Percentiles rank a stretch among this genome's conserved stretches.
These are phyloP conservation scores for Pleurotus platypus DNA, from an alignment of 768 basidiomycete species.

Conservation along the genomic window DNA sequence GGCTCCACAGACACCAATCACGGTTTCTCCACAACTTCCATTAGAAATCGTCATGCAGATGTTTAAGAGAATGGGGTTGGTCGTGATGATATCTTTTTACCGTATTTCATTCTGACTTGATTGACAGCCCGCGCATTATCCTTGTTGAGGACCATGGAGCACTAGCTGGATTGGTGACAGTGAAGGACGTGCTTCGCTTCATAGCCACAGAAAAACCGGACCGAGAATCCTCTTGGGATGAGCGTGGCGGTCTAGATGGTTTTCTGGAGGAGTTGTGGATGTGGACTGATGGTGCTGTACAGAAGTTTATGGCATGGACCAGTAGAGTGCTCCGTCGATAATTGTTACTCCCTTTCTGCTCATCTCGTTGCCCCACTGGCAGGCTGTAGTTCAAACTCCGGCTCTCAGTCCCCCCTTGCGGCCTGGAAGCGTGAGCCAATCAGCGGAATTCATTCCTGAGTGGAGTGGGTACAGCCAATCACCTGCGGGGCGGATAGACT, in stretches of 20 bases:
- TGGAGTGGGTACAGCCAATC: conserved; percentile 8
- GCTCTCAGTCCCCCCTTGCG: background rate
- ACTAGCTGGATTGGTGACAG: conserved; percentile 84
- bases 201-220: conserved; percentile 60
- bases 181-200: conserved; percentile 93
- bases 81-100: conserved; percentile 11
- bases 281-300: conserved; percentile 38
- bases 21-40: conserved; percentile 87
- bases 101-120: background rate
- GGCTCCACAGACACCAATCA: conserved; percentile 77
- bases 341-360: conserved; percentile 7
- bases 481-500: background rate
- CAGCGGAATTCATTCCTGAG: background rate
- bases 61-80: conserved; percentile 97
- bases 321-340: conserved; percentile 31
- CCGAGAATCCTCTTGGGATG: conserved; percentile 54
- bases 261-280: conserved; percentile 60
- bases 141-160: conserved; percentile 85
- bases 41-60: conserved; percentile 97
- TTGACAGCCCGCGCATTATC: conserved; percentile 86
- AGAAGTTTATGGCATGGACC: conserved; percentile 34
- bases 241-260: conserved; percentile 62
- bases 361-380: background rate
- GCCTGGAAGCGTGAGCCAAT: background rate
- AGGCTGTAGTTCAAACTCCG: background rate